Evolutionary conservation across 768 basidiomycete species (phyloP).

Genomic region (Phaeotremella fagi): DNA sequence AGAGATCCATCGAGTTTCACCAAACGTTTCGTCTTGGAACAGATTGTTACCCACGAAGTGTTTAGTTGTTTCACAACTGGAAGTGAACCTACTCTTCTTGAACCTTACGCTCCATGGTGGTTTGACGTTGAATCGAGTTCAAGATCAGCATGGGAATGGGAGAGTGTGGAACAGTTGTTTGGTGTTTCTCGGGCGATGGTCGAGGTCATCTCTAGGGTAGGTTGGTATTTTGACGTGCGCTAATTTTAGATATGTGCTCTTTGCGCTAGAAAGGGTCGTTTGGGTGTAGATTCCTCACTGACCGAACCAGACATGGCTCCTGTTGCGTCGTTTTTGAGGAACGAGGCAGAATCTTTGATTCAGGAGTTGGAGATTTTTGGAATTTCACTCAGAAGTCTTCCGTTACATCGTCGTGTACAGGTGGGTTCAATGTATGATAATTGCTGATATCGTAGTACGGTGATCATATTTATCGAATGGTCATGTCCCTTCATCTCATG

Average conservation of each 20-base stretch:
- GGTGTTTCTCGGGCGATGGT: conserved; percentile 13
- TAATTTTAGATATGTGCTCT: not conserved
- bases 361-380: conserved; percentile 8
- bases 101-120: conserved; percentile 12
- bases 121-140: conserved; percentile 7
- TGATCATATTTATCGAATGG: not conserved
- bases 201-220: conserved; percentile 12
- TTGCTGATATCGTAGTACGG: not conserved
- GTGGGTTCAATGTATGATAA: not conserved
- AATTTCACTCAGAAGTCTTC: not conserved
- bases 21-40: conserved; percentile 10
- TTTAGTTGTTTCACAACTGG: conserved; percentile 11
- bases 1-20: conserved; percentile 8
- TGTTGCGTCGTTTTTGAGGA: not conserved
- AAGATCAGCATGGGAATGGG: conserved; percentile 9
- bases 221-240: not conserved
- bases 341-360: conserved; percentile 1
- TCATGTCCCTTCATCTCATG: not conserved
- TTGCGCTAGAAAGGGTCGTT: conserved; percentile 1
- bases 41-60: conserved; percentile 7
- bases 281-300: not conserved
- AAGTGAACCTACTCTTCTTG: conserved; percentile 8
- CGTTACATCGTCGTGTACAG: not conserved
- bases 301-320: conserved; percentile 1
- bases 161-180: conserved; percentile 12